Percentiles rank a stretch among this genome's conserved stretches.
These are phyloP conservation scores for Apiotrichum mycotoxinovorans DNA, from an alignment of 1,284 basidiomycete genomes.

Conservation along the genomic window DNA sequence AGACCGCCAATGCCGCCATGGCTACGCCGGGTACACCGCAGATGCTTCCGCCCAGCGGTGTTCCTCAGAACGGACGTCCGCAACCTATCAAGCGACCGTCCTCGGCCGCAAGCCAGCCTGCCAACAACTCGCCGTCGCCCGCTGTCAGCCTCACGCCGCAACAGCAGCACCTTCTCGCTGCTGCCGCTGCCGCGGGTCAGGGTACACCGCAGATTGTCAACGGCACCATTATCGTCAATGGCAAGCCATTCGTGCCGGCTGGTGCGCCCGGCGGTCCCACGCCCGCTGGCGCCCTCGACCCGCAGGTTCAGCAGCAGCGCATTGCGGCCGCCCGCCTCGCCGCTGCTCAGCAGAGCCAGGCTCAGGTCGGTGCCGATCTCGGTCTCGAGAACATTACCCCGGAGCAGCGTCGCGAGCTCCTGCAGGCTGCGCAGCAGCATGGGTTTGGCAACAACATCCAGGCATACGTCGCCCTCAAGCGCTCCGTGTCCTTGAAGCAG, in stretches of 20 bases:
- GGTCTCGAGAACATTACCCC: constrained; percentile 21
- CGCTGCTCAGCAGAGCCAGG: constrained; percentile 4
- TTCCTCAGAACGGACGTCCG: constrained; percentile 7
- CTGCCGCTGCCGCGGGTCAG: constrained; percentile 8
- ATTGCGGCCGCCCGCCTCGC: constrained; percentile 17
- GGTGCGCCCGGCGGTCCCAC: constrained; percentile 14
- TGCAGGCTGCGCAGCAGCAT: constrained; percentile 17
- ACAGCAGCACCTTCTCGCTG: constrained; percentile 15
- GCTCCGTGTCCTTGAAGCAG: constrained; percentile 20
- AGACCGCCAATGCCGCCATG: constrained; percentile 3
- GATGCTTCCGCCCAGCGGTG: constrained; percentile 15
- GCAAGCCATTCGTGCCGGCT: constrained; percentile 26
- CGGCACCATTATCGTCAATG: constrained; percentile 22
- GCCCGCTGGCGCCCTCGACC: constrained; percentile 17
- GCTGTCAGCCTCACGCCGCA: constrained; percentile 19
- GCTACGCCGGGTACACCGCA: constrained; percentile 14
- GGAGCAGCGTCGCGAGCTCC: constrained; percentile 27
- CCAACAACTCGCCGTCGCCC: neutral
- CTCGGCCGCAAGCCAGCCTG: constrained; percentile 1
- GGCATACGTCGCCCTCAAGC: constrained; percentile 28
- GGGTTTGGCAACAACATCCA: constrained; percentile 35
- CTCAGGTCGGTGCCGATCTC: constrained; percentile 4
- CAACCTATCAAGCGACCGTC: constrained; percentile 6
- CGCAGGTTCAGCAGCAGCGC: constrained; percentile 21
- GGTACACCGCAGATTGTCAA: constrained; percentile 30